These are phyloP conservation scores for Aspergillus fischeri DNA, from an alignment of 2,329 filamentous ascomycete genomes.

Conservation along the genomic window DNA sequence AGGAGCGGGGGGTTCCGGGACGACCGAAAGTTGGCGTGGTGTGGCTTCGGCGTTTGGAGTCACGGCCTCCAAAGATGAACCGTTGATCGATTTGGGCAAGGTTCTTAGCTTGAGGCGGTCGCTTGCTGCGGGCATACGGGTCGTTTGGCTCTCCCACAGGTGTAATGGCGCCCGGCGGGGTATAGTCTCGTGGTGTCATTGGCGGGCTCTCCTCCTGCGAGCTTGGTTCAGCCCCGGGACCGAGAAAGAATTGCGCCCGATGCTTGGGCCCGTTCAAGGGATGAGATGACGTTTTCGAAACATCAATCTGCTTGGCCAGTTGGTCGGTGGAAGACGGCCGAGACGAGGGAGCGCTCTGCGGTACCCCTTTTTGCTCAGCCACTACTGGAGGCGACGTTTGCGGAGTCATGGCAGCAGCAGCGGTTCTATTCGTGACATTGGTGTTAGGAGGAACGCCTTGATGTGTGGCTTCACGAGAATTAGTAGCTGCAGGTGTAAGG, in stretches of 20 bases:
- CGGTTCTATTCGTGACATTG: conserved; percentile 31
- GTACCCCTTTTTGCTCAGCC: conserved; percentile 27
- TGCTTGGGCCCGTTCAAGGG: conserved; percentile 47
- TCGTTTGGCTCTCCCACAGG: conserved; percentile 77
- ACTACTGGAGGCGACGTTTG: conserved; percentile 49
- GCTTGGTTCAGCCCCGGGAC: conserved; percentile 51
- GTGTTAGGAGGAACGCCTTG: conserved; percentile 29
- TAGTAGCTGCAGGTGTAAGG: conserved; percentile 78
- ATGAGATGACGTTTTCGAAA: conserved; percentile 40
- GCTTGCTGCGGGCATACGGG: conserved; percentile 78
- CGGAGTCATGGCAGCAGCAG: conserved; percentile 46
- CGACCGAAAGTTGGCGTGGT: conserved; percentile 47
- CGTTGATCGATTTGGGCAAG: conserved; percentile 68
- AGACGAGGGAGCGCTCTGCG: conserved; percentile 36
- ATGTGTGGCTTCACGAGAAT: conserved; percentile 50
- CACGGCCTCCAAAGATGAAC: conserved; percentile 77
- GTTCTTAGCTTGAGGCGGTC: conserved; percentile 64
- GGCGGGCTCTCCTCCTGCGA: conserved; percentile 62
- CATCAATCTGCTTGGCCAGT: conserved; percentile 40
- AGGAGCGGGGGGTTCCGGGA: conserved; percentile 43
- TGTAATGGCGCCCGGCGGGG: conserved; percentile 69
- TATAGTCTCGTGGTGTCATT: conserved; percentile 49
- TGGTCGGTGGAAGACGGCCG: conserved; percentile 40
- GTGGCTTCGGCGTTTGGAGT: conserved; percentile 61
- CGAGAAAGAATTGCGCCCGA: conserved; percentile 53